Base-by-base conservation (phyloP, 2,329 filamentous ascomycete genomes). In the Orbilia ellipsospora region DNA sequence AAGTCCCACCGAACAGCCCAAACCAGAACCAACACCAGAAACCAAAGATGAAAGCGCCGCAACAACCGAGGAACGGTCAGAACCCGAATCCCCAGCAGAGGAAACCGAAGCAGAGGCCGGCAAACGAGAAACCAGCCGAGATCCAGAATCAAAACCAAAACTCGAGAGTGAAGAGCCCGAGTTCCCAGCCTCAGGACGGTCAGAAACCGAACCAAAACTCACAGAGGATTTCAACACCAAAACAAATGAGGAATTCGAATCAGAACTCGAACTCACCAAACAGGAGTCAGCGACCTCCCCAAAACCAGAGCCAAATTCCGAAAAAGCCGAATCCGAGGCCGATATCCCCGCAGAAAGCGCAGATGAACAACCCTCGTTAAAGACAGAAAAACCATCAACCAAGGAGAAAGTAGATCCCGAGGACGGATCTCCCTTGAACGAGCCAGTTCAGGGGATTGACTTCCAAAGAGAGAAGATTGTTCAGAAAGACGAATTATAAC, bases 401-500 rank as follows among this genome's bases (percentile, higher is more conserved):
- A 48, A 67, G 28, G 63, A 65, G 18, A 40, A 65, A 23, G 28
- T 55, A 18, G 23, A 15, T 15, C 4, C 28, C 15, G 36, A 65
- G 28, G 61, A 26, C 16, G 48, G 52, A 28, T 23, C 18, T 18
- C 60, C 55, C n/a, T 12, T 45, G 6, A 12, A 56, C 13, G 36
- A 28, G 16, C 50, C 26, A 28, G 10, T 18, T n/a, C 31, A 36
- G 8, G 10, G 10, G 5, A 36, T 36, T 36, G 20, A 45, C 16
- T 12, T 36, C 23, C n/a, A 42, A 44, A 36, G 15, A 8, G 45
- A 54, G 13, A 23, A 54, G 20, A 20, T 16, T 61, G 52, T 68
- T 13, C 42, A 36, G 42, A 74, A 59, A 42, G 70, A 74, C 26
- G 70, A 74, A 44, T 54, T 74, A 68, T 74, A 26, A 68, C 59